A percentile compares a stretch with the other conserved stretches of the same genome.
Evolutionary conservation across 2,329 filamentous ascomycete genomes (phyloP).

Genomic region (Colletotrichum sp.): DNA sequence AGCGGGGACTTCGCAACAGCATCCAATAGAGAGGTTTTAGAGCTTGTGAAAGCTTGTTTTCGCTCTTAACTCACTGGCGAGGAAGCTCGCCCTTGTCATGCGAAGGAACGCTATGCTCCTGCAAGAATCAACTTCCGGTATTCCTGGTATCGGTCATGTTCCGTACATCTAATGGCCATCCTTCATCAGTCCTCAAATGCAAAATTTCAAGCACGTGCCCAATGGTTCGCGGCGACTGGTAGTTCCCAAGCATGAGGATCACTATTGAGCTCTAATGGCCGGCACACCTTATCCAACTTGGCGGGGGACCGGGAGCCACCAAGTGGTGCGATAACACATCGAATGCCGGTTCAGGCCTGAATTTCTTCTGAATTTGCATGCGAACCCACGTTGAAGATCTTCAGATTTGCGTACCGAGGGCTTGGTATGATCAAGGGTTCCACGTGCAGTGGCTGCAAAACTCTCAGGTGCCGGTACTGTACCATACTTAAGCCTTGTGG

Average conservation of each 20-base stretch:
- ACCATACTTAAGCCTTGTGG: neutral
- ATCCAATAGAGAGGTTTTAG: neutral
- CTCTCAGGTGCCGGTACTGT: neutral
- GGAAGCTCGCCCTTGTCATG: neutral
- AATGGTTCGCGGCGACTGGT: neutral
- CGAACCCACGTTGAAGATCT: neutral
- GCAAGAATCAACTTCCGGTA: neutral
- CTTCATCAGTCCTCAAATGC: neutral
- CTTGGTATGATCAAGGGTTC: neutral
- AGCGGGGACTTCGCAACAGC: neutral
- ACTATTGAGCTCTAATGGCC: neutral
- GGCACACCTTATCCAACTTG: neutral
- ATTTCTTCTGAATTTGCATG: neutral
- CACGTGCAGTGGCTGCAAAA: neutral
- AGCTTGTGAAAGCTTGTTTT: neutral
- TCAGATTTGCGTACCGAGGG: neutral
- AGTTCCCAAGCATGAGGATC: accelerated
- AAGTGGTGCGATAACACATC: neutral
- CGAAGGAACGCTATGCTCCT: neutral
- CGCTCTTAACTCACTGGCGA: neutral
- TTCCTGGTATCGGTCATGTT: neutral
- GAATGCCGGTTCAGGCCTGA: neutral
- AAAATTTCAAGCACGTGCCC: neutral
- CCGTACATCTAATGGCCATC: neutral
- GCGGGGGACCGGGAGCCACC: neutral